A percentile compares a stretch with the other conserved stretches of the same genome.
phyloP scores from a whole-genome alignment of 805 yeast genomes.

The Blastobotrys attinorum region DNA sequence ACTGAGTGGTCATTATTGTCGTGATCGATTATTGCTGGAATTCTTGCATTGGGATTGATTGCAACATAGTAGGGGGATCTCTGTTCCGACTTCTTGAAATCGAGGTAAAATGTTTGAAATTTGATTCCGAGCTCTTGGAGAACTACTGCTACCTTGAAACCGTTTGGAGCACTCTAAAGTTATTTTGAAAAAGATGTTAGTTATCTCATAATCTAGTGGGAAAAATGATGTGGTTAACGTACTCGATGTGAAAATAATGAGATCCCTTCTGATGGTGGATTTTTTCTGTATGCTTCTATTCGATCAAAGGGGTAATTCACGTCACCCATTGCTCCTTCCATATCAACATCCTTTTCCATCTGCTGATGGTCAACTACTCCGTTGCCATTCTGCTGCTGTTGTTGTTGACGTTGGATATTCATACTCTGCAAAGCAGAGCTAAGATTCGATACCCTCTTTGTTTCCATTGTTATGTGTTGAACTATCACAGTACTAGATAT shows the following conservation, averaged over 20 bases:
- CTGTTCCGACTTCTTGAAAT: slow-evolving; percentile 83
- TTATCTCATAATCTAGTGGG: not conserved
- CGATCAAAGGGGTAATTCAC: slow-evolving; percentile 25
- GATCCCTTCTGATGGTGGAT: slow-evolving; percentile 73
- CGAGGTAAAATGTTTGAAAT: slow-evolving; percentile 75
- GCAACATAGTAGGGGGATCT: slow-evolving; percentile 88
- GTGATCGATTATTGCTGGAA: slow-evolving; percentile 91
- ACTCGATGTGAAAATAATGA: slow-evolving; percentile 64
- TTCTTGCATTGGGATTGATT: slow-evolving; percentile 93
- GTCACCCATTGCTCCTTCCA: not conserved
- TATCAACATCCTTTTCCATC: not conserved
- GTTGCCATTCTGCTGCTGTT: slow-evolving; percentile 4
- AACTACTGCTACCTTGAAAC: slow-evolving; percentile 89
- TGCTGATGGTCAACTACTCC: no score
- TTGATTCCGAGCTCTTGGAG: slow-evolving; percentile 73
- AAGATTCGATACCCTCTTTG: slow-evolving; percentile 23
- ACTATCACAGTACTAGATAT: no score
- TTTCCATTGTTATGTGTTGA: slow-evolving; percentile 7
- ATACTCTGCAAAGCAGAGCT: slow-evolving; percentile 26
- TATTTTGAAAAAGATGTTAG: slow-evolving; percentile 13
- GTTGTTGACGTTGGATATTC: slow-evolving; percentile 9
- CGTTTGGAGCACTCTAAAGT: slow-evolving; percentile 73
- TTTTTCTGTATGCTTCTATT: slow-evolving; percentile 62
- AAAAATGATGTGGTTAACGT: not conserved
- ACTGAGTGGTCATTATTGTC: slow-evolving; percentile 67